Base-by-base conservation (phyloP, 1,139 yeast genomes). In the Scheffersomyces illinoinensis region DNA sequence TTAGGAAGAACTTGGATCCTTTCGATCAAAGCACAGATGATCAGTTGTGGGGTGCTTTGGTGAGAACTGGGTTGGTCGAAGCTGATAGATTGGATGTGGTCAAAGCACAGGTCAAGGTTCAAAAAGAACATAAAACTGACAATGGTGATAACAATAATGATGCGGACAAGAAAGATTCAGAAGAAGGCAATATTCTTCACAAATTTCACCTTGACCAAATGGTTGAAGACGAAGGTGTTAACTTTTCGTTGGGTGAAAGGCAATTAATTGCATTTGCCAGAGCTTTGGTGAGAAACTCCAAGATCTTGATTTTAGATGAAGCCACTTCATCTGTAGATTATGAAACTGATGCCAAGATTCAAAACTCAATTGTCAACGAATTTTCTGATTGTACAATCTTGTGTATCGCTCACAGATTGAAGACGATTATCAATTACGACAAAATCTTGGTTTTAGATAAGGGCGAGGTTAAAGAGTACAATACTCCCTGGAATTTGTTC, bases 321-420 rank as follows among this genome's bases (percentile, higher is more conserved):
- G 82, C 82, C 14, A 78, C 82, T 2, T 76, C 81, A 8, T 75
- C 79, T 21, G 82, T 78, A 54, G 82, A 78, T 66, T 78, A 76
- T 59, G 81, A 75, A 63, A 77, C 82, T n/a, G 82, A 78, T 63
- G 63, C 72, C n/a, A 76, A 74, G 60, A 76, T 78, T 55, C 82
- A 78, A 64, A 61, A 64, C 6, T 75, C 81, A 0, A 76, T 78
- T 57, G 70, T 68, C 1, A 66, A 64, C 21, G 82, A 77, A 59
- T 78, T 78, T 57, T 61, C 64, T 26, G 64, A 76, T 54, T 77
- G 82, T 64, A 78, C 81, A 1, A 77, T 78, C 24, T 69, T 78
- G 60, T 77, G 81, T 65, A 78, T 78, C 62, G 82, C 82, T 8
- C 82, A 78, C 64, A 68, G 82, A 61, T 70, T 78, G 62, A 76